These are phyloP conservation scores for Ophioceras dolichostomum DNA, from an alignment of 2,329 filamentous ascomycete species.

Conservation along the genomic window DNA sequence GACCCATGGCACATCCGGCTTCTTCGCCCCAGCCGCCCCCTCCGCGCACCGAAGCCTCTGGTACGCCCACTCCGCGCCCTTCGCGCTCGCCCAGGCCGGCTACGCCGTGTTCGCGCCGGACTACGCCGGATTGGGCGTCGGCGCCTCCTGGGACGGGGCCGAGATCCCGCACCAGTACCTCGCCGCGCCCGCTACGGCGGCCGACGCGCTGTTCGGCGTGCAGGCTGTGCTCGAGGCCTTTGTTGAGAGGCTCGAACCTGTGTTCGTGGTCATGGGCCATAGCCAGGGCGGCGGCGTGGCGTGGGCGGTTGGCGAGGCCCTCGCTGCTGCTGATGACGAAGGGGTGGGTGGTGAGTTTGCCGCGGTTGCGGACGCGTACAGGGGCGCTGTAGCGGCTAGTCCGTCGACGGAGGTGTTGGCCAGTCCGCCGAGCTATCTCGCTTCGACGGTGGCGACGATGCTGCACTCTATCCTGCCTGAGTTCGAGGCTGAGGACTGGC, in stretches of 20 bases:
- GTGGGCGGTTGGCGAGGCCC: constrained; percentile 22
- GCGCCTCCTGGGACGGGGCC: constrained; percentile 16
- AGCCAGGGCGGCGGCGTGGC: constrained; percentile 24
- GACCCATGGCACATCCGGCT: constrained; percentile 31
- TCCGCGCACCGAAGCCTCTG: constrained; percentile 25
- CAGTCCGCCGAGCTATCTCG: constrained; percentile 6
- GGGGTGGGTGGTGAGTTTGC: constrained; percentile 16
- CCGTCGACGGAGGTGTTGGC: constrained; percentile 14
- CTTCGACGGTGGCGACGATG: constrained; percentile 9
- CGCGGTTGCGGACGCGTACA: constrained; percentile 19
- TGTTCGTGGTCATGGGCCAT: not conserved
- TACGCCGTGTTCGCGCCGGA: constrained; percentile 31
- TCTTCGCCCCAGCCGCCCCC: constrained; percentile 23
- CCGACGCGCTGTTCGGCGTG: constrained; percentile 29
- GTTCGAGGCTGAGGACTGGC: constrained; percentile 14
- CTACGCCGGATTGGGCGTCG: constrained; percentile 30
- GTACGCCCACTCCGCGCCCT: constrained; percentile 26
- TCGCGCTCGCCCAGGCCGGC: constrained; percentile 24
- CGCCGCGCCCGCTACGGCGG: constrained; percentile 21
- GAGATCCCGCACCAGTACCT: constrained; percentile 27
- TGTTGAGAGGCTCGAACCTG: constrained; percentile 12
- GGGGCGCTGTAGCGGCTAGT: constrained; percentile 20
- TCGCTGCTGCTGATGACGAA: constrained; percentile 9
- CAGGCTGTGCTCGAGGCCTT: constrained; percentile 28
- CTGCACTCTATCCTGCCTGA: constrained; percentile 13